Evolutionary conservation across 495 filamentous ascomycete species (phyloP), one percentile per base, ranked within the genome.

Genomic region (Trichoderma virens): DNA sequence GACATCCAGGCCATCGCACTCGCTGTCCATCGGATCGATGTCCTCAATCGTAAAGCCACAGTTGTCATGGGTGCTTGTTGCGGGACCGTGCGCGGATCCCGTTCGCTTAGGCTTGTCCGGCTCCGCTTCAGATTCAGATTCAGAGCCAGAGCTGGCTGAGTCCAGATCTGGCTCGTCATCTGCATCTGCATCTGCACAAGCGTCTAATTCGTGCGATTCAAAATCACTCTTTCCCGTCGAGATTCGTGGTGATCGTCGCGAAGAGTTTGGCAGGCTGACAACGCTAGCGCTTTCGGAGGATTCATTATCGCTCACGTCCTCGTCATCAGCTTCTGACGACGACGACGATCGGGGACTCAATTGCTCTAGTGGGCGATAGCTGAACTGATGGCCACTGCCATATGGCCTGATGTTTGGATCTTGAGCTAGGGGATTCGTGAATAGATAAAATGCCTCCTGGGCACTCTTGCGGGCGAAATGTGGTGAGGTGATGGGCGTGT

Each of bases 31-130:
- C 1, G 62, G 62, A 54, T 71, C 67, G 28, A 75, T 62, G 60
- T 75, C 73, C 61, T 75, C 73, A 60, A 75, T 69, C 5, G 65
- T 67, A 67, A 75, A 73, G 25, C 66, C 56, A 16, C 61, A 62
- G 20, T 2, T 0, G 2, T 56, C 51, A 27, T 8, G 51, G 25
- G 28, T 56, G 51, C 51, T 56, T 30, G 51, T 56, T 8, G 51
- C 51, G 27, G 51, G 51, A 23, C 51, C 51, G 51, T 56, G 51
- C 51, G 51, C 51, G n/a, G 25, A 13, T n/a, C 25, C 20, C 28
- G 51, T 27, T 30, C 51, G 51, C 51, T 56, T 56, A 30, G 11
- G 51, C 27, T n/a, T 41, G 34, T 45, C 34, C 28, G 20, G 25
- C 34, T 62, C 61, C 32, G 32, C 61, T 14, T 62, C 61, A 25